Evolutionary conservation across 2,329 filamentous ascomycete genomes (phyloP), one percentile per base, ranked within the genome.

Genomic region (Colletotrichum tanaceti): DNA sequence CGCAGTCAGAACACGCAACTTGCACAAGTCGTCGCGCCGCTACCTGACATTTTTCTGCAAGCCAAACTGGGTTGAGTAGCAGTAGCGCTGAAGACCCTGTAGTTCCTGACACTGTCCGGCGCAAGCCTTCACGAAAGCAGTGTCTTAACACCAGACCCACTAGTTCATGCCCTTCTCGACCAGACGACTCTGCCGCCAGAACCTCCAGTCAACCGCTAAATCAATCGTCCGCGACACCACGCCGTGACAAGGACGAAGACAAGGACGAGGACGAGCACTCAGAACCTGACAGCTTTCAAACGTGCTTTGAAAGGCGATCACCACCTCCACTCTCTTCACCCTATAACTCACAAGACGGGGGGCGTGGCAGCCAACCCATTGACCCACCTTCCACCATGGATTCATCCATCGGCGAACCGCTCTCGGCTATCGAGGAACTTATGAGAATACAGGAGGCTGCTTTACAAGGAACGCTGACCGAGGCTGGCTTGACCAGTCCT

Each of bases 91-190:
- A 60, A 24, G 66, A 71, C 14, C 58, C 55, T 13, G 22, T 65
- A 20, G 57, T 73, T 10, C 71, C 70, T n/a, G 71, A 73, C 43
- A 71, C 66, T 10, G 66, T 72, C 14, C 58, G 59, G 16, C 70
- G 71, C 18, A 64, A 38, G 24, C 58, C 61, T 59, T 49, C 57
- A 7, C 61, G 14, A 20, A 52, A 28, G n/a, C 35, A 43, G 13
- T 43, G 20, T 38, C 28, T 66, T 18, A 41, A 50, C 18, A 14
- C 47, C 28, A 20, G 13, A 20, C 20, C 18, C 39, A 35, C 18
- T 11, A 65, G 43, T 22, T 39, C 43, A 5, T 24, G 18, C 24
- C 60, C 61, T 14, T 13, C 62, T 22, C 46, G 32, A 14, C 5
- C 24, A 13, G 47, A 20, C 2, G 38, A 18, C 32, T 28, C 55